Conservation (phyloP, 768 basidiomycete genomes). For the Clitopilus hobsonii region DNA sequence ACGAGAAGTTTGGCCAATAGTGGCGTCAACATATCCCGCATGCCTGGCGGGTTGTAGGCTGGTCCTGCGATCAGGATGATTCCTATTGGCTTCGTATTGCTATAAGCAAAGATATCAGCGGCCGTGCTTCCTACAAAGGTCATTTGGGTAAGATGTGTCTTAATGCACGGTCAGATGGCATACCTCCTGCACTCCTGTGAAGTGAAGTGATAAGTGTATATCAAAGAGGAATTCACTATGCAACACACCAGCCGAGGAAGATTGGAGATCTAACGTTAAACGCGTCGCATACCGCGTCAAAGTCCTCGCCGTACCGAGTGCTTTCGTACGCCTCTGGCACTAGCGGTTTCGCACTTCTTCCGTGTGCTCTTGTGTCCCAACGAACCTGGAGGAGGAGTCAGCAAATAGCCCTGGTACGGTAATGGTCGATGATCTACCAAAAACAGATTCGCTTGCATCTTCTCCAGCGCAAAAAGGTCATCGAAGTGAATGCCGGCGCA, state of each 20-base stretch:
- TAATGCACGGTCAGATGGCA: not conserved
- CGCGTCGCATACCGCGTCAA: not conserved
- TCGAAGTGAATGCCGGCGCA: constrained; percentile 28
- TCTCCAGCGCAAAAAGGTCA: constrained; percentile 21
- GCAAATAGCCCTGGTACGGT: not conserved
- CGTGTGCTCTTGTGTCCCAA: not conserved
- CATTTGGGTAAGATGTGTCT: not conserved
- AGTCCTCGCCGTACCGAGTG: not conserved
- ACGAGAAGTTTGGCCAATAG: not conserved
- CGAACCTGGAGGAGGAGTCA: not conserved
- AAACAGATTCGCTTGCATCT: not conserved
- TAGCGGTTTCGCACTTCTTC: not conserved
- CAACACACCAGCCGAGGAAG: not conserved
- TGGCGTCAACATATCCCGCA: not conserved
- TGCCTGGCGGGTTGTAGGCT: not conserved
- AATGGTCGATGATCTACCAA: not conserved
- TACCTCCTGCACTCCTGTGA: not conserved
- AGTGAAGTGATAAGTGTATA: not conserved
- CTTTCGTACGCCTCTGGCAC: not conserved
- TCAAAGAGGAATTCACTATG: not conserved
- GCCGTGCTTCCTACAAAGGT: not conserved
- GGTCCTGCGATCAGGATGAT: not conserved
- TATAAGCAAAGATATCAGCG: not conserved
- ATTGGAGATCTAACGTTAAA: not conserved
- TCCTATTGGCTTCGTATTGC: not conserved